These are phyloP conservation scores for Talaromyces thailandensis DNA, from an alignment of 495 filamentous ascomycete genomes.

Conservation along the genomic window DNA sequence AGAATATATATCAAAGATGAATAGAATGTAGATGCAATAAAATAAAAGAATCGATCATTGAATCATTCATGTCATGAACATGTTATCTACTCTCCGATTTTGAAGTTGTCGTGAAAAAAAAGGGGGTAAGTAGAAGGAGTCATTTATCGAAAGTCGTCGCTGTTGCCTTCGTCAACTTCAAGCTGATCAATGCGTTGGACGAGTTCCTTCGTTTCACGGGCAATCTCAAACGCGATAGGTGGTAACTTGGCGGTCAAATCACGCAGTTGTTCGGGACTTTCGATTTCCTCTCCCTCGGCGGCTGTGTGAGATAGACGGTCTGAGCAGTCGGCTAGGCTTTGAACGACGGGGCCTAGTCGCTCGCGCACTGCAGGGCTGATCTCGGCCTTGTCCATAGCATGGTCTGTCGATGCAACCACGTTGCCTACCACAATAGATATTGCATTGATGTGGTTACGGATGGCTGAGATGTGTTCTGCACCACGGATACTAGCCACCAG, in stretches of 20 bases:
- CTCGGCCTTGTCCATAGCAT: slow-evolving; percentile 38
- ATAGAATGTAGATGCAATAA: not conserved
- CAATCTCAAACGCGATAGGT: slow-evolving; percentile 82
- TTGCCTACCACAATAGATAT: slow-evolving; percentile 64
- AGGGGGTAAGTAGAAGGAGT: not conserved
- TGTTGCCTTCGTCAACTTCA: slow-evolving; percentile 24
- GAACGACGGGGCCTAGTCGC: slow-evolving; percentile 51
- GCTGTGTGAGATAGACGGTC: slow-evolving; percentile 58
- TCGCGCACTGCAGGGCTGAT: slow-evolving; percentile 38
- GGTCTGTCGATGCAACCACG: slow-evolving; percentile 58
- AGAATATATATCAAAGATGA: not conserved
- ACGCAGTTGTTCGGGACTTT: slow-evolving; percentile 43
- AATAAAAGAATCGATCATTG: not conserved
- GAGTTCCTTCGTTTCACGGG: slow-evolving; percentile 71
- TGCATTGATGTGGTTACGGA: slow-evolving; percentile 60
- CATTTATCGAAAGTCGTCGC: slow-evolving; percentile 33
- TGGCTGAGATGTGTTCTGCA: slow-evolving; percentile 53
- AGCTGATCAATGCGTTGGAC: slow-evolving; percentile 35
- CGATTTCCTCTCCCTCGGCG: slow-evolving; percentile 50
- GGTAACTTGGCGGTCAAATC: slow-evolving; percentile 64
- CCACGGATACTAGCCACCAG: slow-evolving; percentile 72
- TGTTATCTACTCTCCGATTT: not conserved
- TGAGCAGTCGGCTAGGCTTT: slow-evolving; percentile 53
- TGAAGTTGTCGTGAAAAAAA: not conserved
- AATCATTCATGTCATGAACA: not conserved